Evolutionary conservation across 768 basidiomycete genomes (phyloP).

Genomic region (Pleurotus cornucopiae): DNA sequence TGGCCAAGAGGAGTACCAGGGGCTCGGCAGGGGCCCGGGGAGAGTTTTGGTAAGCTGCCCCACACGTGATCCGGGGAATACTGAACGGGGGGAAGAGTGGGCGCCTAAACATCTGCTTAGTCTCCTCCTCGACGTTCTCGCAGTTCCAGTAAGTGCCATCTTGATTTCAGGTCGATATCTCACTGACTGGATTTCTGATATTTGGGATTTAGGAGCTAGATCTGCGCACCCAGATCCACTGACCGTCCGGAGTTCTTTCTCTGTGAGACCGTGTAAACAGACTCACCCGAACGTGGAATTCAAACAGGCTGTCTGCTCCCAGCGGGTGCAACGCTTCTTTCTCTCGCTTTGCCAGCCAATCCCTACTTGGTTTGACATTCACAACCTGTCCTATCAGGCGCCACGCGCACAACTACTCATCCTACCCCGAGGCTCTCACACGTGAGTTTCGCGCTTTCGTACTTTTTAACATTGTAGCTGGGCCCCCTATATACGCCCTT

Average conservation of each 20-base stretch:
- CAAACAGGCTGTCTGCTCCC: not conserved
- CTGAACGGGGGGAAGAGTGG: no score
- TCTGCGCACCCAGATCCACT: not conserved
- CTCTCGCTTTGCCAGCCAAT: slow-evolving; percentile 13
- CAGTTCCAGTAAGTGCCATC: not conserved
- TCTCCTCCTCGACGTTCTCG: not conserved
- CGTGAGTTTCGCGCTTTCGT: slow-evolving; percentile 7
- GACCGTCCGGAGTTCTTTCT: not conserved
- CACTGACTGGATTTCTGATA: not conserved
- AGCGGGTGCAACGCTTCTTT: not conserved
- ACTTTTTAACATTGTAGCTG: slow-evolving; percentile 2
- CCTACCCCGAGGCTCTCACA: slow-evolving; percentile 3
- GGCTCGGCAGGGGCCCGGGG: slow-evolving; percentile 1
- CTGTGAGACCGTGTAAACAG: slow-evolving; percentile 6
- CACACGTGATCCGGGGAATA: not conserved
- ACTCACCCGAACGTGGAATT: slow-evolving; percentile 9
- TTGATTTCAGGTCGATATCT: no score
- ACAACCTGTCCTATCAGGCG: slow-evolving; percentile 16
- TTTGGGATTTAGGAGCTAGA: slow-evolving; percentile 1
- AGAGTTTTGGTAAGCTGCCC: not conserved
- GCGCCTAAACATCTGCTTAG: no score
- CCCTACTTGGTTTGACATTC: slow-evolving; percentile 18
- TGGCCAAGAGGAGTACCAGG: not conserved
- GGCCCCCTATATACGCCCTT: slow-evolving; percentile 1
- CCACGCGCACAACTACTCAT: slow-evolving; percentile 17